Evolutionary conservation across 192 early-diverging fungal genomes (phyloP).

Genomic region (Coemansia sp.): DNA sequence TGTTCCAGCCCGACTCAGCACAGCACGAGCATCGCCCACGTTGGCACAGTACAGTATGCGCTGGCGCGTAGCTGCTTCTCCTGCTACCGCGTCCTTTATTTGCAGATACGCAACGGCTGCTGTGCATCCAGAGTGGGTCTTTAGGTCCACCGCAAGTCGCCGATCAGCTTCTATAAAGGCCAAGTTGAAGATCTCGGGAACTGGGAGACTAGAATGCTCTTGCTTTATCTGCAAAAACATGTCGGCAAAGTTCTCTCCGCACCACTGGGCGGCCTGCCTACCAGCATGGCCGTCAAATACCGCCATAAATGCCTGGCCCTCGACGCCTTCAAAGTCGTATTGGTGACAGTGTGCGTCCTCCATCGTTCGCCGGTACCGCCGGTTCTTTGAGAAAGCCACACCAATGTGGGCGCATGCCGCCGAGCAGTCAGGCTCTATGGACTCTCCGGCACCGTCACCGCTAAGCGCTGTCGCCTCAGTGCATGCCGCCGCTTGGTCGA

Average conservation of each 20-base stretch:
- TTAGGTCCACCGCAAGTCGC: slow-evolving; percentile 73
- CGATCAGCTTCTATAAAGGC: slow-evolving; percentile 81
- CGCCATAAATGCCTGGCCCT: slow-evolving; percentile 87
- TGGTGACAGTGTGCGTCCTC: slow-evolving; percentile 92
- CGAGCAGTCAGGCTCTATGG: slow-evolving; percentile 4
- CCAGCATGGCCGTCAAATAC: slow-evolving; percentile 98
- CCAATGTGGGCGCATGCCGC: slow-evolving; percentile 29
- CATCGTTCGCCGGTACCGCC: slow-evolving; percentile 90
- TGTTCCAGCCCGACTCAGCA: slow-evolving; percentile 78
- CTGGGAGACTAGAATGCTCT: slow-evolving; percentile 55
- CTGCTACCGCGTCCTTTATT: slow-evolving; percentile 13
- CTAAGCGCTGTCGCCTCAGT: slow-evolving; percentile 10
- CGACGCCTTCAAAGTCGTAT: slow-evolving; percentile 77
- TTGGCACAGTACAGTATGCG: slow-evolving; percentile 85
- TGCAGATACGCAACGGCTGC: slow-evolving; percentile 79
- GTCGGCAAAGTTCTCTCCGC: slow-evolving; percentile 81
- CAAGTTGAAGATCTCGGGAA: slow-evolving; percentile 80
- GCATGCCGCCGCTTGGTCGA: neutral
- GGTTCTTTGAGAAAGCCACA: slow-evolving; percentile 63
- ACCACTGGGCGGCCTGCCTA: slow-evolving; percentile 92
- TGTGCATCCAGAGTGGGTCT: slow-evolving; percentile 87
- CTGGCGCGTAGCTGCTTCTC: slow-evolving; percentile 10
- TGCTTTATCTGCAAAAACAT: slow-evolving; percentile 64
- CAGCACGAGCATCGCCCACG: slow-evolving; percentile 95
- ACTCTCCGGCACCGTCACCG: neutral